Evolutionary conservation across 495 filamentous ascomycete species (phyloP).

Genomic region (Staphylotrichum tortipilum): DNA sequence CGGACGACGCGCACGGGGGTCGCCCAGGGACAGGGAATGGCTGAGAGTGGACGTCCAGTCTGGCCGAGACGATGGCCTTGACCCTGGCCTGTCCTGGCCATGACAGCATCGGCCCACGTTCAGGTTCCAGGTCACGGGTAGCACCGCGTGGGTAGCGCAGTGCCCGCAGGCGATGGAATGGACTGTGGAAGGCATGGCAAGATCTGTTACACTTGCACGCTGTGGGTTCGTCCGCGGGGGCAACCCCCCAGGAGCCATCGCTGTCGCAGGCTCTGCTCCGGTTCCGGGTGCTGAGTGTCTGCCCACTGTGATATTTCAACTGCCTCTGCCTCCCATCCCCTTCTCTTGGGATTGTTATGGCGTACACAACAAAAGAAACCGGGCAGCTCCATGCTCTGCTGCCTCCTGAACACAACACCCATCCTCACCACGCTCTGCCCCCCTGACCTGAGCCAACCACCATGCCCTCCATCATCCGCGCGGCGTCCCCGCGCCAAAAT

Average conservation of each 20-base stretch:
- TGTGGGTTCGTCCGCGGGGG: no score
- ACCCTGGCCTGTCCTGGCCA: no score
- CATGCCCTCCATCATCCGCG: slow-evolving; percentile 3
- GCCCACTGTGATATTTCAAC: not conserved
- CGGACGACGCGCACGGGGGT: not conserved
- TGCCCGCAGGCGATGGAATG: not conserved
- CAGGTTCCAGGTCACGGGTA: not conserved
- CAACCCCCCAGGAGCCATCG: no score
- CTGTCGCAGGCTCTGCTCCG: no score
- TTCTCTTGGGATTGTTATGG: not conserved
- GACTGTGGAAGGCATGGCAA: not conserved
- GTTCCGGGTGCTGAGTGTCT: no score
- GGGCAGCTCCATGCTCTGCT: not conserved
- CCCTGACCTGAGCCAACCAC: not conserved
- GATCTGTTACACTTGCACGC: not conserved
- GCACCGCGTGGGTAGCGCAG: not conserved
- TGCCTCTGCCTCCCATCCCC: not conserved
- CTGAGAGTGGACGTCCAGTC: no score
- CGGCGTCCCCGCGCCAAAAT: slow-evolving; percentile 11
- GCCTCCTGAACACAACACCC: not conserved
- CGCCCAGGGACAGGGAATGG: no score
- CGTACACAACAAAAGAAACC: not conserved
- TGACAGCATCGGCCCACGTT: not conserved
- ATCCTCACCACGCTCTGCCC: not conserved
- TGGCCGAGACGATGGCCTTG: no score